Base-by-base conservation (phyloP, 2,329 filamentous ascomycete genomes). In the Colletotrichum paranaense region DNA sequence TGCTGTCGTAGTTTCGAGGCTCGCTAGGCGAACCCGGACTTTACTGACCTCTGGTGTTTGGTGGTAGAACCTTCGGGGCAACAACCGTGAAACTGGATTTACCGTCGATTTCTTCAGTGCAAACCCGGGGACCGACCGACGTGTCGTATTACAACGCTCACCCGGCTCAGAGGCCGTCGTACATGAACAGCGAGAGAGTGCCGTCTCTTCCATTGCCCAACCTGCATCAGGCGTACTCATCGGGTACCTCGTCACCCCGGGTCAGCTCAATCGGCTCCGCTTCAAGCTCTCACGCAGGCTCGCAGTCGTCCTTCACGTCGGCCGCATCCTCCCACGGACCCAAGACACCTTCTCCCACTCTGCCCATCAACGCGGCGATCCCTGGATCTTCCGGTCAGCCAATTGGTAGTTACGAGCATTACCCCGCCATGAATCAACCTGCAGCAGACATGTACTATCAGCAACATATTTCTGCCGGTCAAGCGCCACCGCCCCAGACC, bases 21-120 rank as follows among this genome's bases (percentile, higher is more conserved):
- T 67, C 22, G 53, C 56, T 58, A 46, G 30, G 22, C 70, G 57
- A 67, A 67, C 60, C 73, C 56, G 62, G 56, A 58, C 66, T 60
- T 16, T 38, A 63, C 60, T 69, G 59, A 69, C 49, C 22, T 64
- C 56, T 53, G 60, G 70, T 35, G 64, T 30, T 58, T 66, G 57
- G 42, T 26, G 57, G 24, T 49, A 67, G 64, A 73, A 77, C 78
- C 80, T 79, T 79, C 78, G 71, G 75, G 76, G 75, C 78, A 81
- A 87, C 91, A 86, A 93, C 91, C 94, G 94, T 91, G 92, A 97
- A 95, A 89, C 94, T 97, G 94, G 94, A 95, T 94, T 92, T 95
- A 84, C 93, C 94, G 86, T 94, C 94, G 86, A 93, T 95, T 82
- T 93, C 93, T 81, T 92, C 94, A 88, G 91, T 94, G 87, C 92